Evolutionary conservation across 345 rosid genomes (phyloP).

Genomic region (Bretschneidera sinensis): DNA sequence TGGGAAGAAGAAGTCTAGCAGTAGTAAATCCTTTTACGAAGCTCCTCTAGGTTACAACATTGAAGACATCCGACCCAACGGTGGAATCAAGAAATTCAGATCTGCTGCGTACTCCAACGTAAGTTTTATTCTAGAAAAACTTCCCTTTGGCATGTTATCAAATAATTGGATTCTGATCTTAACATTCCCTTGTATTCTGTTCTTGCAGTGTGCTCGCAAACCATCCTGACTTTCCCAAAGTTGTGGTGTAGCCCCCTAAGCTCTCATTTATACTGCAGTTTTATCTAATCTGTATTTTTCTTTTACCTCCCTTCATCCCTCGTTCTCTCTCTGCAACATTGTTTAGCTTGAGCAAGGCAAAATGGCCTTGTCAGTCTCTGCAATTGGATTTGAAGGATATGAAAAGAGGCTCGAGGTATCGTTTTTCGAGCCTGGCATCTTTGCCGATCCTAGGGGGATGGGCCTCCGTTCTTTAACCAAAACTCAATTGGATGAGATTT

Average conservation of each 20-base stretch:
- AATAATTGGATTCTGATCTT: too few species aligned
- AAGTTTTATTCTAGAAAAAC: slow-evolving; percentile 8
- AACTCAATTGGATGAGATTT: slow-evolving; percentile 33
- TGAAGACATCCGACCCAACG: too few species aligned
- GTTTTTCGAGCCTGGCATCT: slow-evolving; percentile 31
- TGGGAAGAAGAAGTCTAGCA: slow-evolving; percentile 28
- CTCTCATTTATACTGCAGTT: background rate
- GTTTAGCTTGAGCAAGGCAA: background rate
- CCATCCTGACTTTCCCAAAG: slow-evolving; percentile 29
- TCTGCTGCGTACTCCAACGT: slow-evolving; percentile 38
- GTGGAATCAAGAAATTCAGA: too few species aligned
- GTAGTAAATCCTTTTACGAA: too few species aligned
- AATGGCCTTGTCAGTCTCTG: slow-evolving; percentile 21
- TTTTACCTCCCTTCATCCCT: background rate
- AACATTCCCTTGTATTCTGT: background rate
- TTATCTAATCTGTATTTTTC: background rate
- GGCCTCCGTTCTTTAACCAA: slow-evolving; percentile 37
- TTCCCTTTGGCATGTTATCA: too few species aligned
- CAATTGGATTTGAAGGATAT: slow-evolving; percentile 49
- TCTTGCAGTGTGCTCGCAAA: slow-evolving; percentile 33
- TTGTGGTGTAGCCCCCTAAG: background rate
- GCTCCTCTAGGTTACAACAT: too few species aligned
- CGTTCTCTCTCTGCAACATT: background rate
- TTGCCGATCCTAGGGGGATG: slow-evolving; percentile 25
- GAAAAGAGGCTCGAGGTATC: slow-evolving; percentile 42